These are phyloP conservation scores for Aphanomyces stellatus DNA, from an alignment of 352 stramenopile genomes.

Conservation along the genomic window DNA sequence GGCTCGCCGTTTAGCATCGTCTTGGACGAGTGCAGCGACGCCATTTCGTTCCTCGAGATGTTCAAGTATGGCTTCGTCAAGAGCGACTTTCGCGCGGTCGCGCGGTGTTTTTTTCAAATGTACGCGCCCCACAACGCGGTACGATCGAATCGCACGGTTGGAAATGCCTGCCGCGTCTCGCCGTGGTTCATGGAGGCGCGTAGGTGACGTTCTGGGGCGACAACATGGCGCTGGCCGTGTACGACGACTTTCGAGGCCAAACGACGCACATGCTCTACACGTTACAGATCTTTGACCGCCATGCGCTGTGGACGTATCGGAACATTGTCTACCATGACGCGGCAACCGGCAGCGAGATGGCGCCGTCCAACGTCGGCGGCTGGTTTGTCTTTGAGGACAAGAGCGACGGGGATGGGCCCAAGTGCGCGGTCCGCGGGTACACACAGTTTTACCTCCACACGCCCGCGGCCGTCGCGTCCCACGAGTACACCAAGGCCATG, in stretches of 20 bases:
- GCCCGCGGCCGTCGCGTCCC: not conserved
- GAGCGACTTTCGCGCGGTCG: not conserved
- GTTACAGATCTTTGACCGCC: not conserved
- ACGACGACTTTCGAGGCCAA: not conserved
- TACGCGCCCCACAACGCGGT: not conserved
- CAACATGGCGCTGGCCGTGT: not conserved
- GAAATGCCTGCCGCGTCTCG: not conserved
- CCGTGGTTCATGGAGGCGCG: not conserved
- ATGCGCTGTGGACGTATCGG: not conserved
- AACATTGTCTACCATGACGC: conserved; percentile 14
- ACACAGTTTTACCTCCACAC: not conserved
- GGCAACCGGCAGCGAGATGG: not conserved
- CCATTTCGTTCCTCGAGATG: conserved; percentile 15
- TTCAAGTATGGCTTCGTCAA: conserved; percentile 9
- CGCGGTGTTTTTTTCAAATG: not conserved
- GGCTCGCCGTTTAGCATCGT: conserved; percentile 7
- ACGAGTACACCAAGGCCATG: conserved; percentile 8
- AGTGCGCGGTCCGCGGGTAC: conserved; percentile 1
- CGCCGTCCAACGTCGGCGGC: not conserved
- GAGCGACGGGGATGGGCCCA: not conserved
- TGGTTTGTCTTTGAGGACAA: conserved; percentile 9
- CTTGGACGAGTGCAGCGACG: conserved; percentile 7
- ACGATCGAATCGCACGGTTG: not conserved
- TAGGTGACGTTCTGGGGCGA: conserved; percentile 3
- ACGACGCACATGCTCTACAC: not conserved